Base-by-base conservation (phyloP, 139 green algal genomes). In the Tetratostichococcus sp. region DNA sequence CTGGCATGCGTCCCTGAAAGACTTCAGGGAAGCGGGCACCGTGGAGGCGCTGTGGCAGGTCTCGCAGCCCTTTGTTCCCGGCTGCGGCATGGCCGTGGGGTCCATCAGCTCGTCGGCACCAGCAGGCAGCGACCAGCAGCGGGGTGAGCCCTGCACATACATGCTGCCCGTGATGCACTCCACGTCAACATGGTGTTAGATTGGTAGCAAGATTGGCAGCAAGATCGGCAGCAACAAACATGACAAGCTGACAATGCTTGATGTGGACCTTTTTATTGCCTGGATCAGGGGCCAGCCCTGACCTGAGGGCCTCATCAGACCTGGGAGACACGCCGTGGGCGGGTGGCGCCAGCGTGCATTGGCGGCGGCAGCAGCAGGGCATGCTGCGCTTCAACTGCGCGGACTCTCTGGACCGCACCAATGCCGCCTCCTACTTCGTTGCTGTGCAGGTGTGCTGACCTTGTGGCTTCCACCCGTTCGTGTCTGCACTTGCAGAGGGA, bases 401-500 rank as follows among this genome's bases (percentile, higher is more conserved):
- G 0, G 96, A 99, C 86, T 97, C 89, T 1, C 85, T 99, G 72
- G 96, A 99, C 81, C 84, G 96, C 35, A 99, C 96, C 57, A 99
- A 99, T 77, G 91, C 96, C 6, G 94, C 93, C 21, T 89, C 84
- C 73, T 99, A 96, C 82, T 99, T 98, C 75, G 91, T 83, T 2
- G 89, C 89, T 0, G 81, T 97, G 33, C 92, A 96, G 91, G 89
- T 91, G 66, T 30, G 76, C 30, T 58, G 25, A n/a, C n/a, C n/a
- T n/a, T n/a, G n/a, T n/a, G n/a, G n/a, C n/a, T n/a, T n/a, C n/a
- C n/a, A n/a, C n/a, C n/a, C n/a, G n/a, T n/a, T n/a, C n/a, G n/a
- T n/a, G n/a, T n/a, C n/a, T n/a, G n/a, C n/a, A n/a, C n/a, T n/a
- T n/a, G n/a, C n/a, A n/a, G n/a, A n/a, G n/a, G n/a, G n/a, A n/a